A percentile compares a stretch with the other conserved stretches of the same genome.
These are phyloP conservation scores for Fonsecaea pugnacius DNA, from an alignment of 2,329 filamentous ascomycete genomes.

Conservation along the genomic window DNA sequence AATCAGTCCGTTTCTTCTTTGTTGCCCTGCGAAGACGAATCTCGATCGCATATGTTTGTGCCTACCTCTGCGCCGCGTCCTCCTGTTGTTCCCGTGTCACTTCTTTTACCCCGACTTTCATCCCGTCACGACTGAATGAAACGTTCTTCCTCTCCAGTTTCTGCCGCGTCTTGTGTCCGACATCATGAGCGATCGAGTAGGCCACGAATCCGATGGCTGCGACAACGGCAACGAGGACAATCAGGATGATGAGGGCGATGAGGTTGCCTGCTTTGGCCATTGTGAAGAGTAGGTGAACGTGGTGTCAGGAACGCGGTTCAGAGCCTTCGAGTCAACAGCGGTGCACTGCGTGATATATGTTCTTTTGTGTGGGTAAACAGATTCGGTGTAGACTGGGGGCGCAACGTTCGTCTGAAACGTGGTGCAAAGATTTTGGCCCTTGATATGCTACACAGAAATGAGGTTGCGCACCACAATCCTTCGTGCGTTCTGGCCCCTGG, in stretches of 20 bases:
- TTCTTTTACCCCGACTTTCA: constrained; percentile 65
- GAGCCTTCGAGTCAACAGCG: not conserved
- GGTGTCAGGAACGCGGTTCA: not conserved
- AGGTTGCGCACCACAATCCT: constrained; percentile 8
- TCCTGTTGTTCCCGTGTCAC: constrained; percentile 61
- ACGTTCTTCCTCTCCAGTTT: constrained; percentile 70
- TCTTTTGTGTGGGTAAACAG: not conserved
- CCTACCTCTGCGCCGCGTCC: constrained; percentile 62
- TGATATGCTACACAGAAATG: not conserved
- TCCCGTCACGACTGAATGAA: constrained; percentile 62
- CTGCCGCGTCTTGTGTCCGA: constrained; percentile 60
- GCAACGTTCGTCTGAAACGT: not conserved
- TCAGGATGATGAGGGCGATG: constrained; percentile 61
- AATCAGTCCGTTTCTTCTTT: constrained; percentile 4
- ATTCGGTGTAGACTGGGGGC: not conserved
- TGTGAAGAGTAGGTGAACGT: not conserved
- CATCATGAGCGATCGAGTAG: constrained; percentile 63
- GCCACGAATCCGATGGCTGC: constrained; percentile 61
- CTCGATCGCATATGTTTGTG: not conserved
- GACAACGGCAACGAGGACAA: constrained; percentile 56
- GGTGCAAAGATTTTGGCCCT: not conserved
- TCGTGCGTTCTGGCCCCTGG: not conserved
- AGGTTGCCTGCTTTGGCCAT: constrained; percentile 42
- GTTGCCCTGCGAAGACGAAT: not conserved
- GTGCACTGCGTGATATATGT: not conserved